Evolutionary conservation across 73 alveolate genomes (phyloP).

Genomic region (Symbiodinium natans): DNA sequence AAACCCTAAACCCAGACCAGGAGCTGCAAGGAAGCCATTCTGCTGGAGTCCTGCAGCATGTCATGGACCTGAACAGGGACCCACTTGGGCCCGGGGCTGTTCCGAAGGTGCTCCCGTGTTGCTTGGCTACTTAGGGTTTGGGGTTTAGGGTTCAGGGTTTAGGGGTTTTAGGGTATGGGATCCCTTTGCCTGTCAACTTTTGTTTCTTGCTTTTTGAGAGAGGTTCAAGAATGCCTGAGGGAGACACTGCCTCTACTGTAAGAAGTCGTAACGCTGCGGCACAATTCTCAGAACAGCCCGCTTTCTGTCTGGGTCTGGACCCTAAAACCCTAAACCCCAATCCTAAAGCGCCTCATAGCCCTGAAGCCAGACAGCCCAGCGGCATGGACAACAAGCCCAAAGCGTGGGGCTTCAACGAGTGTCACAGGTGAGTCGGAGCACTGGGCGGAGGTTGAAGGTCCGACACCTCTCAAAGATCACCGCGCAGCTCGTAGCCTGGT

Average conservation of each 20-base stretch:
- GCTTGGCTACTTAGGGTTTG: background rate
- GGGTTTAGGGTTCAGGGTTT: background rate
- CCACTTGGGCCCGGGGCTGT: background rate
- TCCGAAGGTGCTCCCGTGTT: constrained; percentile 16
- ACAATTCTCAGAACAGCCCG: too few relatives aligned
- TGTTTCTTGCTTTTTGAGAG: background rate
- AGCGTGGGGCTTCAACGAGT: too few relatives aligned
- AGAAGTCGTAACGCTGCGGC: too few relatives aligned
- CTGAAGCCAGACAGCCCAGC: too few relatives aligned
- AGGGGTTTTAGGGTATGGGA: background rate
- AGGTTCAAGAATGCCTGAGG: background rate
- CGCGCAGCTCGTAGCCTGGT: background rate
- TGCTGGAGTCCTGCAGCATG: constrained; percentile 30
- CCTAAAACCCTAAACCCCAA: too few relatives aligned
- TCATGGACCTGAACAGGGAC: constrained; percentile 41
- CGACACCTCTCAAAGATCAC: background rate
- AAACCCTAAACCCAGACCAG: background rate
- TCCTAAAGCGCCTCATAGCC: too few relatives aligned
- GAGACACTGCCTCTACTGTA: background rate
- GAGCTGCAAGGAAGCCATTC: constrained; percentile 41
- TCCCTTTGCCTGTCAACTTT: too few relatives aligned
- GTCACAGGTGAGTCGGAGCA: background rate
- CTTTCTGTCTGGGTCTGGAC: too few relatives aligned
- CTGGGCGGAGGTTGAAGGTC: background rate
- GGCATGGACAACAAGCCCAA: too few relatives aligned